Base-by-base conservation (phyloP, 2,329 filamentous ascomycete species). In the Didymosphaeria variabile region DNA sequence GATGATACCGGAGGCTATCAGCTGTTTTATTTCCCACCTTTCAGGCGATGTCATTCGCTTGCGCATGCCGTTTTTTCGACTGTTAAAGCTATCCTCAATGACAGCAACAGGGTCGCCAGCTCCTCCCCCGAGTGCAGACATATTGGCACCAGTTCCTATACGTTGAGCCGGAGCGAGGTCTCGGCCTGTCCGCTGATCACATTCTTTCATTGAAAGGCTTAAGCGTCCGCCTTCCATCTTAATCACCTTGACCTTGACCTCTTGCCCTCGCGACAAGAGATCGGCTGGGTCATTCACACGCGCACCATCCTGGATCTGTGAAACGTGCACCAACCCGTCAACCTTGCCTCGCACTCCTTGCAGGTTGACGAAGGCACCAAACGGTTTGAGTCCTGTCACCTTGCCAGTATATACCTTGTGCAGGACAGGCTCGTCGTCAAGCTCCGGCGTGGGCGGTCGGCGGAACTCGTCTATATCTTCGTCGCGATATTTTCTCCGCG, bases 31-130 rank as follows among this genome's bases (percentile, higher is more conserved):
- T 77, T 99, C 95, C 94, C 95, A 99, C 73, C 95, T 85, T 76
- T 99, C 95, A 1, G 95, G 95, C 15, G 94, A 97, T 0, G 94
- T 98, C 90, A 98, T 90, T 55, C 95, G 87, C 82, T 99, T 99
- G 77, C 92, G 93, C 58, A 90, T 90, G 44, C 83, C 82, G 51
- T 74, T 74, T 26, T 68, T 75, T 29, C 72, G 77, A 19, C 68
- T 51, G 55, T 85, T 81, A 32, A 84, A 84, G 42, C 87, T 84
- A 45, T 82, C 84, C 70, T 91, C 88, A 61, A 92, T 87, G 15
- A 90, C 85, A 2, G 88, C 86, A 0, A 90, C 85, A 38, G 79
- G 78, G 17, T 74, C 68, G 10, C 80, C 81, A 23, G 84, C 80
- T 5, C 66, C 67, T 17, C 90, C 90, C 58, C 94, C 91, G 5